These are phyloP conservation scores for Plasmodium malariae DNA, from an alignment of 169 alveolate species.

Conservation along the genomic window DNA sequence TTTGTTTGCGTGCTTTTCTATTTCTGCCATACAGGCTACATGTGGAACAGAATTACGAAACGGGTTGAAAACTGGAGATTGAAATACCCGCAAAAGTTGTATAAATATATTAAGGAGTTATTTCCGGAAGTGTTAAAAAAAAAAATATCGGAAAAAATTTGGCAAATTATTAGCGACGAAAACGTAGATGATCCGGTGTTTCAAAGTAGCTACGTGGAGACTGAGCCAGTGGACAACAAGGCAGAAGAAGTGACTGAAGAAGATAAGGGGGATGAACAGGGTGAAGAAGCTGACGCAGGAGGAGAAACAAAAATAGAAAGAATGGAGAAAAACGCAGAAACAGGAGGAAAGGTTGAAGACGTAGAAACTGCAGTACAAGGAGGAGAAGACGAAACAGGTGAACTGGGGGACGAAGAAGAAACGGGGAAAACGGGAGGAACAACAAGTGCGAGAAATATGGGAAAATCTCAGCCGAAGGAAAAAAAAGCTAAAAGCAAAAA, in stretches of 20 bases:
- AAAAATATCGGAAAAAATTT: constrained; percentile 45
- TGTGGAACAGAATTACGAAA: constrained; percentile 87
- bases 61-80: constrained; percentile 87
- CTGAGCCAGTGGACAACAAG: not conserved
- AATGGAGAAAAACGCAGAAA: not conserved
- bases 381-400: not conserved
- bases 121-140: constrained; percentile 65
- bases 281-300: not conserved
- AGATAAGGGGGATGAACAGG: not conserved
- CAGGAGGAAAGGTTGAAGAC: not conserved
- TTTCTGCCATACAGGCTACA: constrained; percentile 78
- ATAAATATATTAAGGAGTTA: constrained; percentile 73
- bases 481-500: not conserved
- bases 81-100: constrained; percentile 81
- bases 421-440: not conserved
- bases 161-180: constrained; percentile 55
- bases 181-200: not conserved
- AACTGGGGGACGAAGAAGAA: not conserved
- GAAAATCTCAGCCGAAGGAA: not conserved
- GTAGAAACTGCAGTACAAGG: not conserved
- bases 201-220: not conserved
- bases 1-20: not conserved
- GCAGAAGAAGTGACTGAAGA: constrained; percentile 11
- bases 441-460: not conserved
- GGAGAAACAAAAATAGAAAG: not conserved